phyloP scores from a whole-genome alignment of 306 rosid species.

The Vigna radiata region DNA sequence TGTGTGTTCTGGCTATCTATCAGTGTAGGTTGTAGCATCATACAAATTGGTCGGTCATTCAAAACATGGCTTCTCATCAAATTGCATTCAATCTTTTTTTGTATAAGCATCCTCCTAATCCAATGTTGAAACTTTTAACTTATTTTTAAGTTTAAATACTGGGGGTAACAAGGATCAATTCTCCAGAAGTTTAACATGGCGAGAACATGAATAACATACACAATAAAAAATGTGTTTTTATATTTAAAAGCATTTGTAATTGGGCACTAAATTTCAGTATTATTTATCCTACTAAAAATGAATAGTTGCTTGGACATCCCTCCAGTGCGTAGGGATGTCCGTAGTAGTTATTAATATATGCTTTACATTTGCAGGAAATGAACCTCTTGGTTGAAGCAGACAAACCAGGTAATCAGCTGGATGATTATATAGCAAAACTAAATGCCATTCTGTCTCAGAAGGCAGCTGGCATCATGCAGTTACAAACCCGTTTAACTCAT shows the following conservation, averaged over 20 bases:
- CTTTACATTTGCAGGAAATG: slow-evolving; percentile 74
- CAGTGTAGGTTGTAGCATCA: neutral
- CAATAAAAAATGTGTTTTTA: neutral
- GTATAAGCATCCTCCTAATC: no score
- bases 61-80: neutral
- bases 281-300: neutral
- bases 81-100: no score
- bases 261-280: slow-evolving; percentile 5
- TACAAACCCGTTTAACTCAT: slow-evolving; percentile 79
- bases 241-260: neutral
- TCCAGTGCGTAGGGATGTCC: no score
- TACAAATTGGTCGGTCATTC: neutral
- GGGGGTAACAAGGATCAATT: neutral
- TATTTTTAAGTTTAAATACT: neutral
- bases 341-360: neutral
- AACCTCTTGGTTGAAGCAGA: slow-evolving; percentile 92
- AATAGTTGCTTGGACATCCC: neutral
- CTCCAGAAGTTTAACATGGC: neutral
- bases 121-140: neutral
- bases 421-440: slow-evolving; percentile 68
- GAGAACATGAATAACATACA: neutral
- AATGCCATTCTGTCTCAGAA: slow-evolving; percentile 85
- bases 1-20: neutral
- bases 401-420: slow-evolving; percentile 88
- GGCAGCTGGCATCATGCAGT: slow-evolving; percentile 82